Percentiles rank a stretch among this genome's conserved stretches.
These are phyloP conservation scores for Globisporangium parvum DNA, from an alignment of 352 stramenopile genomes.

Conservation along the genomic window DNA sequence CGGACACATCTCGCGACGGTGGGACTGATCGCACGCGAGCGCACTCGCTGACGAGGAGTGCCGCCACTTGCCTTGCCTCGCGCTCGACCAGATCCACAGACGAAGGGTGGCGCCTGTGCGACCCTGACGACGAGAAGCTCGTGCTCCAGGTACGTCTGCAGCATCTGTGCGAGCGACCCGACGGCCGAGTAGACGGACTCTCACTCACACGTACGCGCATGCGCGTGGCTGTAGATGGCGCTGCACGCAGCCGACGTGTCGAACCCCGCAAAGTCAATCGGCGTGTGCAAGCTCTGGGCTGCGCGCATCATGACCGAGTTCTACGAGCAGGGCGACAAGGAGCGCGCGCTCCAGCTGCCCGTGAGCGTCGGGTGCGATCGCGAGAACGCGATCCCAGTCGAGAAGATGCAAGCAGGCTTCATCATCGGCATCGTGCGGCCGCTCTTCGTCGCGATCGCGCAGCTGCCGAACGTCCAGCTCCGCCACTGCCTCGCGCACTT, in stretches of 20 bases:
- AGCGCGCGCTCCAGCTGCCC: constrained; percentile 79
- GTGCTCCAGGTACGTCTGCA: constrained; percentile 56
- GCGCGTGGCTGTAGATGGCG: constrained; percentile 36
- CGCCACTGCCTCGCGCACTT: constrained; percentile 59
- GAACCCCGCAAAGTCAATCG: constrained; percentile 85
- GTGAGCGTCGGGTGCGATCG: constrained; percentile 90
- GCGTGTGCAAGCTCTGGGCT: constrained; percentile 79
- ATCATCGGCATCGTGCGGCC: constrained; percentile 91
- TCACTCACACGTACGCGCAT: background rate
- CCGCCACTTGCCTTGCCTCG: background rate
- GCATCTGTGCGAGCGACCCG: too few species aligned
- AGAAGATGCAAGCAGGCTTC: constrained; percentile 91
- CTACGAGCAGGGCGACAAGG: constrained; percentile 93
- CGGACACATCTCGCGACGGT: too few species aligned
- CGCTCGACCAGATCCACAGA: constrained; percentile 13
- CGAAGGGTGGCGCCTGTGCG: constrained; percentile 43
- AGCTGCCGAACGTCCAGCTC: constrained; percentile 45
- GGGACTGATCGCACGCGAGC: background rate
- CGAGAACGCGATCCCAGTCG: constrained; percentile 74
- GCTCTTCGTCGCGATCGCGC: constrained; percentile 54
- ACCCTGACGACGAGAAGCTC: constrained; percentile 66
- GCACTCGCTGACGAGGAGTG: background rate
- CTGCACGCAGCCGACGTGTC: constrained; percentile 92
- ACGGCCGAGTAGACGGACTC: too few species aligned
- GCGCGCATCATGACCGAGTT: constrained; percentile 92